A percentile compares a stretch with the other conserved stretches of the same genome.
Evolutionary conservation across 2,329 filamentous ascomycete genomes (phyloP).

Genomic region (Trichothecium sympodiale): DNA sequence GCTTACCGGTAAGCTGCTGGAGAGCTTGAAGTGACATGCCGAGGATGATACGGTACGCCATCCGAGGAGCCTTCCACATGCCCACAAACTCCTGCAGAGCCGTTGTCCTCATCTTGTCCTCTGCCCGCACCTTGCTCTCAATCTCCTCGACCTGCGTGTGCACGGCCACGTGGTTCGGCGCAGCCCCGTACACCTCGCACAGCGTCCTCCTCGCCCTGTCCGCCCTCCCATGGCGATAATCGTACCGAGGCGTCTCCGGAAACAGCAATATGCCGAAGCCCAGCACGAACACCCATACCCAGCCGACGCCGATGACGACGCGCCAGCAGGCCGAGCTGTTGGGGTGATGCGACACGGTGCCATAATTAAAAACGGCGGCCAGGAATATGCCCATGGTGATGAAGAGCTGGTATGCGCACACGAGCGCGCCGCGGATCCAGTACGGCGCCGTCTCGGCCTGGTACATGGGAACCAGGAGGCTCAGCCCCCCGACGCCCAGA

Average conservation of each 20-base stretch:
- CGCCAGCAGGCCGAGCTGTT: slow-evolving; percentile 45
- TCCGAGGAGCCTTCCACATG: slow-evolving; percentile 54
- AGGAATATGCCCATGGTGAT: slow-evolving; percentile 60
- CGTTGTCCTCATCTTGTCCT: slow-evolving; percentile 26
- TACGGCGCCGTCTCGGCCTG: slow-evolving; percentile 60
- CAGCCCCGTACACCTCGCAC: slow-evolving; percentile 34
- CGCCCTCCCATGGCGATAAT: slow-evolving; percentile 33
- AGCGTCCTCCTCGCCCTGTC: slow-evolving; percentile 36
- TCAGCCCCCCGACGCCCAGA: slow-evolving; percentile 55
- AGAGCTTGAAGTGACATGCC: slow-evolving; percentile 52
- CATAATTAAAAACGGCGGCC: slow-evolving; percentile 50
- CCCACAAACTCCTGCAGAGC: slow-evolving; percentile 37
- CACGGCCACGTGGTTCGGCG: slow-evolving; percentile 30
- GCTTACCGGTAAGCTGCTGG: slow-evolving; percentile 48
- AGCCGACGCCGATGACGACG: slow-evolving; percentile 44
- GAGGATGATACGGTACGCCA: slow-evolving; percentile 50
- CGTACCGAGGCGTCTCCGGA: slow-evolving; percentile 40
- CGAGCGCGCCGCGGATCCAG: slow-evolving; percentile 54
- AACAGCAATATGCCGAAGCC: slow-evolving; percentile 37
- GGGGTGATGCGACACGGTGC: slow-evolving; percentile 36
- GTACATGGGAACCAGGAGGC: slow-evolving; percentile 60
- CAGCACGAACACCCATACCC: slow-evolving; percentile 36
- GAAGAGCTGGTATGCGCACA: slow-evolving; percentile 59
- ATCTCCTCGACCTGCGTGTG: slow-evolving; percentile 42
- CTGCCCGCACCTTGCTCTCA: slow-evolving; percentile 38